Evolutionary conservation across 345 rosid species (phyloP).

Genomic region (Corchorus olitorius): DNA sequence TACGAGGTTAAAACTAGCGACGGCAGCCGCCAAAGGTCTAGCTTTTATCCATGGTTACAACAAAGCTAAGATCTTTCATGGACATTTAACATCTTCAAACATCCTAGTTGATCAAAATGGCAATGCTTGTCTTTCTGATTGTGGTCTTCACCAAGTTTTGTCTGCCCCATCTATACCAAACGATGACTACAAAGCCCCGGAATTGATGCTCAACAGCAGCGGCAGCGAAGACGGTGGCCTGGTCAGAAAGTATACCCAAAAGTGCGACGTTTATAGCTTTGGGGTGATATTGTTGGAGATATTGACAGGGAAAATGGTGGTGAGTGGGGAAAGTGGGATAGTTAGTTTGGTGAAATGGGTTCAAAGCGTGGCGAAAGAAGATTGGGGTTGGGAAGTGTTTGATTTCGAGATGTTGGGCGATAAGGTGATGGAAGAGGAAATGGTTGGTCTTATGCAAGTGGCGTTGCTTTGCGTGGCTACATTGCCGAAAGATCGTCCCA

Average conservation of each 20-base stretch:
- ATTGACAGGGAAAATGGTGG: background rate
- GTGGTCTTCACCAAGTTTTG: slow-evolving; percentile 11
- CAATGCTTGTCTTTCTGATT: background rate
- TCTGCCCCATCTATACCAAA: background rate
- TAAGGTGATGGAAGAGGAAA: slow-evolving; percentile 9
- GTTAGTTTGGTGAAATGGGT: slow-evolving; percentile 13
- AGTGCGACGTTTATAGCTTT: slow-evolving; percentile 11
- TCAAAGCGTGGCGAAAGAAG: slow-evolving; percentile 15
- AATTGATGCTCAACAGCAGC: background rate
- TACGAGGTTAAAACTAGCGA: slow-evolving; percentile 14
- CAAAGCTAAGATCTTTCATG: slow-evolving; percentile 16
- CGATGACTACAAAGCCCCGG: slow-evolving; percentile 18
- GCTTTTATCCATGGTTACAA: slow-evolving; percentile 5
- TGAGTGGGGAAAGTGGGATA: background rate
- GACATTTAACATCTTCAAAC: slow-evolving; percentile 15
- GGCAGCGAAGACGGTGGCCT: background rate
- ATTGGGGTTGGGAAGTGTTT: slow-evolving; percentile 21
- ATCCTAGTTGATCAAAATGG: slow-evolving; percentile 7
- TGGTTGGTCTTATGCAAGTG: slow-evolving; percentile 13
- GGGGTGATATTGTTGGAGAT: slow-evolving; percentile 16
- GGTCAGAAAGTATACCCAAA: background rate
- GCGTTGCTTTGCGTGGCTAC: slow-evolving; percentile 20
- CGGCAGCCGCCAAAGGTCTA: slow-evolving; percentile 9
- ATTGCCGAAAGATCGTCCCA: slow-evolving; percentile 7
- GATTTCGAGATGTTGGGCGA: slow-evolving; percentile 19